phyloP scores from a whole-genome alignment of 495 filamentous ascomycete species.

The Podospora fimiseda region DNA sequence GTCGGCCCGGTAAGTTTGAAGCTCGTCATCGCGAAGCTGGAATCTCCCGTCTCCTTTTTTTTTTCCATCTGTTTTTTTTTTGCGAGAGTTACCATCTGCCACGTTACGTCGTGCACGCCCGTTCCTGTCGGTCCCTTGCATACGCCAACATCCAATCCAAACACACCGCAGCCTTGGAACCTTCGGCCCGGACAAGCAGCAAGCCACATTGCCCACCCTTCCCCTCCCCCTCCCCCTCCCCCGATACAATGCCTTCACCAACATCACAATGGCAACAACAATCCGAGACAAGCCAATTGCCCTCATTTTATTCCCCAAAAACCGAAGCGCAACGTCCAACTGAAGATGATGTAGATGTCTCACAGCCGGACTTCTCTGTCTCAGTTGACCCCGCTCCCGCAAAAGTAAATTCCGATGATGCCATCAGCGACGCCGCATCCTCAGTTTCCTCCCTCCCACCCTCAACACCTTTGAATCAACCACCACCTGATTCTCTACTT shows the following conservation, averaged over 20 bases:
- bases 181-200: constrained; percentile 1
- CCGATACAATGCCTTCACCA: background rate
- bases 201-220: background rate
- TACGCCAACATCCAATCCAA: background rate
- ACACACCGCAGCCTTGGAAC: constrained; percentile 1
- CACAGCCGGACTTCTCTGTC: constrained; percentile 17
- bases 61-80: background rate
- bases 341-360: constrained; percentile 15
- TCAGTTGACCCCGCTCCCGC: constrained; percentile 4
- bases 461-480: constrained; percentile 16
- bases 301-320: constrained; percentile 44
- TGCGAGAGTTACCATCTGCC: too few species aligned
- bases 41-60: background rate
- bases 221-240: constrained; percentile 15
- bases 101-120: background rate
- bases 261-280: constrained; percentile 19
- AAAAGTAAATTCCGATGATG: background rate
- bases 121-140: background rate
- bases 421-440: background rate
- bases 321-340: constrained; percentile 20
- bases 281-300: constrained; percentile 28
- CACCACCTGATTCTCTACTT: constrained; percentile 47
- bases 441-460: background rate
- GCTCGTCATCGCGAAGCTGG: background rate
- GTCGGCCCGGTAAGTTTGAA: background rate